Evolutionary conservation across 768 basidiomycete genomes (phyloP).

Genomic region (Hygrophorus russula): DNA sequence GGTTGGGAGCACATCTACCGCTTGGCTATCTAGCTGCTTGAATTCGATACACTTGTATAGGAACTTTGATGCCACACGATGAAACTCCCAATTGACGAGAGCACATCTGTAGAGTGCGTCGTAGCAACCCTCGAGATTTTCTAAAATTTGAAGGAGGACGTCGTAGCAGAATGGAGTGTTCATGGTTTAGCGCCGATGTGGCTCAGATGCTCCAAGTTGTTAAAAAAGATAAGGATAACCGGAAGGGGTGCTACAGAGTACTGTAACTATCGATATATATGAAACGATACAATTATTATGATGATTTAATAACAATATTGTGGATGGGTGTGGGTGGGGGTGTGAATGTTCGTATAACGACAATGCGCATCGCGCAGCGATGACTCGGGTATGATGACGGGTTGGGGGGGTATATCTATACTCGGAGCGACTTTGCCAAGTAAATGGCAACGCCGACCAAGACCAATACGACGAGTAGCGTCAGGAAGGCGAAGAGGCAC

Average conservation of each 20-base stretch:
- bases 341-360: too few relatives aligned
- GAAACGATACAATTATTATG: too few relatives aligned
- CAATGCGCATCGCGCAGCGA: too few relatives aligned
- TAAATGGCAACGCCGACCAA: conserved; percentile 20
- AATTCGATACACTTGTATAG: conserved; percentile 23
- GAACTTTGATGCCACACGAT: conserved; percentile 28
- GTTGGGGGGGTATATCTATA: not conserved
- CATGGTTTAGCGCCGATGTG: too few relatives aligned
- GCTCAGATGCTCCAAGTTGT: too few relatives aligned
- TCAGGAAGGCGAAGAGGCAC: conserved; percentile 41
- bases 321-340: too few relatives aligned
- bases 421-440: conserved; percentile 6
- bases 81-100: conserved; percentile 36
- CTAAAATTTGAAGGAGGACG: conserved; percentile 23
- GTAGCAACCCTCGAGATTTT: conserved; percentile 22
- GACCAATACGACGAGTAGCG: conserved; percentile 27
- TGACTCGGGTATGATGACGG: not conserved
- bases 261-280: too few relatives aligned
- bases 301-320: too few relatives aligned
- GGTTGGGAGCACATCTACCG: too few relatives aligned
- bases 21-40: not conserved
- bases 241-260: too few relatives aligned
- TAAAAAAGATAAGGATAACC: too few relatives aligned
- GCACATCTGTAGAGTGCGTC: conserved; percentile 26
- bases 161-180: conserved; percentile 15